Evolutionary conservation across 139 green algal species (phyloP), one percentile per base, ranked within the genome.

Genomic region (Penium margaritaceum): DNA sequence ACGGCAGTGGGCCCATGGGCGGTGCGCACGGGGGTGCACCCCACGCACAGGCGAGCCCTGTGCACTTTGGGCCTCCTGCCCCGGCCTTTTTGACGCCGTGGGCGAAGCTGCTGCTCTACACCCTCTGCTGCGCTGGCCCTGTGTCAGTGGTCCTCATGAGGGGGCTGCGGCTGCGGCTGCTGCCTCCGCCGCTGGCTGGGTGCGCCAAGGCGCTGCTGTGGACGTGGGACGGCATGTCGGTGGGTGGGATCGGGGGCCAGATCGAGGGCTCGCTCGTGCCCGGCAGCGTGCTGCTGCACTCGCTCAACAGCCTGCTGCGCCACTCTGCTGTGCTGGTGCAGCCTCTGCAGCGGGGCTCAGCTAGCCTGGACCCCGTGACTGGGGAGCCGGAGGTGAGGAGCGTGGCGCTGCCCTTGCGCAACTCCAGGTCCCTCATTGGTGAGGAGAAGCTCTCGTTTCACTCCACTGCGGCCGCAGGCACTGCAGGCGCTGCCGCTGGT

Each of bases 81-180:
- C 55, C 68, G 12, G 75, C 67, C 1, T 75, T 74, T 14, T 21
- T 61, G 7, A 54, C 75, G 12, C 75, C 75, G 1, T 81, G 75
- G 75, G 74, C 81, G 0, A 70, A 71, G 51, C 75, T 81, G n/a
- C 73, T 81, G 2, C 69, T 81, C 27, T 81, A 81, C 39, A 24
- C 67, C 2, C 29, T 30, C 19, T 30, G 27, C 21, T 21, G 47
- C 27, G 21, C 75, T 30, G 75, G 75, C 2, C 75, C 68, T 19
- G 30, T 61, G 27, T 81, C 70, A 24, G 35, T 81, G 24, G 75
- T 74, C 21, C 75, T 81, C 24, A 74, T 78, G 32, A 60, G 58
- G 1, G 69, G 75, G 55, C 67, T 81, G 69, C 54, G 75, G 24
- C 70, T 81, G 3, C 27, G 75, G 30, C 24, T 64, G 36, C 39